phyloP scores from a whole-genome alignment of 306 rosid genomes.

The Cucurbita ficifolia region DNA sequence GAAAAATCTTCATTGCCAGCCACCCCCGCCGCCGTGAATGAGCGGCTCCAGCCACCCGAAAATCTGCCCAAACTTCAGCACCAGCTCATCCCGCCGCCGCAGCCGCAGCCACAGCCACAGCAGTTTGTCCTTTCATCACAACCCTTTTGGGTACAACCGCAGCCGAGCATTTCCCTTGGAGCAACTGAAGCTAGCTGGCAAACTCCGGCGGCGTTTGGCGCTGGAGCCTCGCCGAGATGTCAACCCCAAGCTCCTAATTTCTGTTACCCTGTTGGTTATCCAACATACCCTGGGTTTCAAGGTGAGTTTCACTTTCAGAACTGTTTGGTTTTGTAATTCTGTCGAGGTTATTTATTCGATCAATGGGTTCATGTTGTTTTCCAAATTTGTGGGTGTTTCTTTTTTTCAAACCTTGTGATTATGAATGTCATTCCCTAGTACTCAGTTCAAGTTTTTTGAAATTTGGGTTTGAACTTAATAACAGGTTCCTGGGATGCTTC shows the following conservation, averaged over 20 bases:
- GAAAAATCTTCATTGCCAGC: not conserved
- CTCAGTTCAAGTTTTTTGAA: not conserved
- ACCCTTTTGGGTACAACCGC: conserved; percentile 27
- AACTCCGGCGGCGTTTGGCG: not conserved
- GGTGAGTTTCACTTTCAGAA: conserved; percentile 16
- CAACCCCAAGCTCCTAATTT: conserved; percentile 22
- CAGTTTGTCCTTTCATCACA: conserved; percentile 13
- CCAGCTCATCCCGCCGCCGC: not conserved
- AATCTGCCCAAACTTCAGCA: not conserved
- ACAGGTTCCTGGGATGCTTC: conserved; percentile 37
- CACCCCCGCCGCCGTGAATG: not conserved
- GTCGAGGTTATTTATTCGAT: not conserved
- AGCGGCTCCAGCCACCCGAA: not conserved
- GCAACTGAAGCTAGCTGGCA: not conserved
- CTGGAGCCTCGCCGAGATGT: not conserved
- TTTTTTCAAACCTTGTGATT: not conserved
- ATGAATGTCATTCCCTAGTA: not conserved
- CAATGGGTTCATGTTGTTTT: too few species aligned
- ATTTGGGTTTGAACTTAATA: conserved; percentile 1
- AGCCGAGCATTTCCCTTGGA: not conserved
- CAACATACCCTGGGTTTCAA: conserved; percentile 24
- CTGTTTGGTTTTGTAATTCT: not conserved
- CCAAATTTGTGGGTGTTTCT: not conserved
- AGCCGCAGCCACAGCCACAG: not conserved
- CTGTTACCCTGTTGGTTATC: conserved; percentile 25